phyloP scores from a whole-genome alignment of 495 filamentous ascomycete genomes.

The Penicillium pulvis region DNA sequence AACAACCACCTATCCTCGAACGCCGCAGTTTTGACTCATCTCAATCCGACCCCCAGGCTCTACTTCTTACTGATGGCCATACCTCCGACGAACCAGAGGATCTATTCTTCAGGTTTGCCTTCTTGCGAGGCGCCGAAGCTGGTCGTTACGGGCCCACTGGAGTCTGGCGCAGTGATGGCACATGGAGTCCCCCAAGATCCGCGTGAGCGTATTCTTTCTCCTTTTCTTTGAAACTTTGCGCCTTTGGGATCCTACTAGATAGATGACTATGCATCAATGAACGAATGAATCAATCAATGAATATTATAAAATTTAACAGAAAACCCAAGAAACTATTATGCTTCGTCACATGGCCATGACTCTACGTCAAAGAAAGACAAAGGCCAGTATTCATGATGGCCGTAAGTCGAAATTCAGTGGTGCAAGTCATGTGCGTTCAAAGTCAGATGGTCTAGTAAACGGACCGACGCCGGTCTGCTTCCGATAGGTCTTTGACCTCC shows the following conservation, averaged over 20 bases:
- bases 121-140: slow-evolving; percentile 66
- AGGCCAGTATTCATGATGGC: slow-evolving; percentile 9
- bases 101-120: slow-evolving; percentile 87
- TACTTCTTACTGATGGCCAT: slow-evolving; percentile 40
- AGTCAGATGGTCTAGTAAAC: slow-evolving; percentile 66
- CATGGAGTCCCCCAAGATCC: slow-evolving; percentile 58
- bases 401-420: slow-evolving; percentile 43
- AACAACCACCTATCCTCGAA: slow-evolving; percentile 22
- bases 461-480: slow-evolving; percentile 80
- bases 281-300: neutral
- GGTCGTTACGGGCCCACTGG: slow-evolving; percentile 83
- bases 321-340: neutral
- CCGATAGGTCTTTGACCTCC: slow-evolving; percentile 96
- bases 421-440: slow-evolving; percentile 59
- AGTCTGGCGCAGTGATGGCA: slow-evolving; percentile 67
- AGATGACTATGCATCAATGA: neutral
- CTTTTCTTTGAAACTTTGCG: neutral
- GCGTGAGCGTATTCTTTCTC: neutral
- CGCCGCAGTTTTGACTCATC: slow-evolving; percentile 18
- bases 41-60: slow-evolving; percentile 21
- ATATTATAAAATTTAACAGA: too few relatives aligned
- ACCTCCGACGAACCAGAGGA: slow-evolving; percentile 42
- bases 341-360: neutral
- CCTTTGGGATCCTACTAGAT: neutral
- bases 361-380: too few relatives aligned